Conservation (phyloP, 2,329 filamentous ascomycete species). For the Aureobasidium sp. region DNA sequence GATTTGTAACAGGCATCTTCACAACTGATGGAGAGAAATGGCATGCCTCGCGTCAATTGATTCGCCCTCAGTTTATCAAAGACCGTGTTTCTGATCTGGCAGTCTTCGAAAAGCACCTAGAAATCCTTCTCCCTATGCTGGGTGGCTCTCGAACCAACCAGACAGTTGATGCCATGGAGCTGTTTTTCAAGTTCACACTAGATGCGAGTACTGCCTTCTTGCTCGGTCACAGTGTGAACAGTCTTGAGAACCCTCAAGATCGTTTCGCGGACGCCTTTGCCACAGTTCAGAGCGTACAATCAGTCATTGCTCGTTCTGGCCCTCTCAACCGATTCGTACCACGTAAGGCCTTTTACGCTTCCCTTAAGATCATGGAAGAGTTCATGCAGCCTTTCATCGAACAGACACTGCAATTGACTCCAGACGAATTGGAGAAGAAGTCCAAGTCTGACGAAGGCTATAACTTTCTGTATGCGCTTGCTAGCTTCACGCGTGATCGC, state of each 20-base stretch:
- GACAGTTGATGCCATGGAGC: constrained; percentile 62
- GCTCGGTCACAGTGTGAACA: constrained; percentile 66
- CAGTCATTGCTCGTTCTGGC: constrained; percentile 57
- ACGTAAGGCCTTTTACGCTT: constrained; percentile 54
- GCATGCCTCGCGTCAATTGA: constrained; percentile 73
- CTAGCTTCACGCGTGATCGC: constrained; percentile 63
- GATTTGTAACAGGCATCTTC: constrained; percentile 41
- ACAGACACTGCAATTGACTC: constrained; percentile 59
- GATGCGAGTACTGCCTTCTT: constrained; percentile 84
- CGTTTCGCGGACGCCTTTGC: constrained; percentile 76
- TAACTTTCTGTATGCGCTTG: constrained; percentile 81
- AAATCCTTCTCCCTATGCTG: constrained; percentile 64
- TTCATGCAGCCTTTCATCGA: constrained; percentile 77
- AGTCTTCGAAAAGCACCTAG: constrained; percentile 72
- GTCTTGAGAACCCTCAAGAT: constrained; percentile 49
- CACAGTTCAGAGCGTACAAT: constrained; percentile 69
- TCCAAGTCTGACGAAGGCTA: constrained; percentile 65
- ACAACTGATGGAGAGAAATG: constrained; percentile 72
- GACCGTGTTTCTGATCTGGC: constrained; percentile 77
- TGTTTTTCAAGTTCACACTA: constrained; percentile 80
- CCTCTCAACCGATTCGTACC: constrained; percentile 59
- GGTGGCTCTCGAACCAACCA: constrained; percentile 29
- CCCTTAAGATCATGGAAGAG: constrained; percentile 62
- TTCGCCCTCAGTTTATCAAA: constrained; percentile 80
- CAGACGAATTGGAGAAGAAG: constrained; percentile 66